Conservation (phyloP, 2,329 filamentous ascomycete species). For the Epichloe elymi region DNA sequence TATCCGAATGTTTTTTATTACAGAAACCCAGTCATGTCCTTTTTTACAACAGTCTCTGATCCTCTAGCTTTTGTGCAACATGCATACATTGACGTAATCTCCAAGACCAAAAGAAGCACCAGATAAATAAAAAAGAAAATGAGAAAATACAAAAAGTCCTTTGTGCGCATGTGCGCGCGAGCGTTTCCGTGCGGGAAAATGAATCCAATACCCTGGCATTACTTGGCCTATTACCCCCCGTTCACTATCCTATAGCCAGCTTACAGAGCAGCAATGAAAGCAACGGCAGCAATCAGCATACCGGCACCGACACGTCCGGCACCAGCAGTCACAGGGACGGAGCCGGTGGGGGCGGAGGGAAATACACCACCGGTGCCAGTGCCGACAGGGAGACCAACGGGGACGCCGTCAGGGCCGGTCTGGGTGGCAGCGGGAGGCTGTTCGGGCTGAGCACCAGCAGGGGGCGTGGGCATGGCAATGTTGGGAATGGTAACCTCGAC, state of each 20-base stretch:
- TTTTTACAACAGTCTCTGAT: background rate
- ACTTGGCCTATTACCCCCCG: too few relatives aligned
- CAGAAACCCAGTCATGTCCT: slow-evolving; percentile 18
- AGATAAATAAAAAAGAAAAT: background rate
- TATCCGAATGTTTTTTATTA: slow-evolving; percentile 13
- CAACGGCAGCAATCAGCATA: slow-evolving; percentile 31
- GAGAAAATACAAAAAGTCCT: slow-evolving; percentile 1
- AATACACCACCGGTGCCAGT: slow-evolving; percentile 22
- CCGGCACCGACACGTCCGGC: slow-evolving; percentile 27
- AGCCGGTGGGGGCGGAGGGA: slow-evolving; percentile 19
- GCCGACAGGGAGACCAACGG: slow-evolving; percentile 10
- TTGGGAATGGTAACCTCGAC: slow-evolving; percentile 40
- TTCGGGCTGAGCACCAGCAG: slow-evolving; percentile 9
- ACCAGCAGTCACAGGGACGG: slow-evolving; percentile 25
- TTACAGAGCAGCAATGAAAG: slow-evolving; percentile 34
- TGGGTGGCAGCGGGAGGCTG: slow-evolving; percentile 7
- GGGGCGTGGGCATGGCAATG: slow-evolving; percentile 33
- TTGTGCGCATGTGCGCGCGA: background rate
- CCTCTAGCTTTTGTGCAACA: background rate
- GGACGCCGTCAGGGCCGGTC: background rate
- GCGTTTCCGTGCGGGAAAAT: background rate
- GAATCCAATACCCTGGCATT: background rate
- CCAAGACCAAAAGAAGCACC: background rate
- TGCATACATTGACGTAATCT: slow-evolving; percentile 8
- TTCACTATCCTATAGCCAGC: background rate